Percentiles rank a stretch among this genome's conserved stretches.
Evolutionary conservation across 1,284 basidiomycete genomes (phyloP).

Genomic region (Rhodotorula sp.): DNA sequence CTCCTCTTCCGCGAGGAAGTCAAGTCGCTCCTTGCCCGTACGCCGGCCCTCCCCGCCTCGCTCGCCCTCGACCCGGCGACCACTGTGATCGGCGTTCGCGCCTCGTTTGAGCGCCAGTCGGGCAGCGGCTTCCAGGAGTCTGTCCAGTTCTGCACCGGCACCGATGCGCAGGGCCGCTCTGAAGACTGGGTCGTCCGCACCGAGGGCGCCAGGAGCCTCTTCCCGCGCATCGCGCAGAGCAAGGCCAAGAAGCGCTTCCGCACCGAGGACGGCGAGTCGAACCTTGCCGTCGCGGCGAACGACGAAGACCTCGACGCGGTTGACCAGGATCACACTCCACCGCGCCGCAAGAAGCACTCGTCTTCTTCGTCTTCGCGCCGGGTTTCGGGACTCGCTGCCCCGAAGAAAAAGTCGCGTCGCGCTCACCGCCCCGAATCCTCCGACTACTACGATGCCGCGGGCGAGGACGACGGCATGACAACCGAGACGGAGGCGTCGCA

Average conservation of each 20-base stretch:
- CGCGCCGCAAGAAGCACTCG: not conserved
- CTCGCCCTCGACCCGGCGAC: slow-evolving; percentile 1
- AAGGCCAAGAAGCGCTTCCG: slow-evolving; percentile 21
- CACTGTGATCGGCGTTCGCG: slow-evolving; percentile 9
- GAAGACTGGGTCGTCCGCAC: slow-evolving; percentile 21
- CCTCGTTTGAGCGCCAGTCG: slow-evolving; percentile 15
- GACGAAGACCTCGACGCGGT: not conserved
- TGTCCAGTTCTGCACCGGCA: slow-evolving; percentile 9
- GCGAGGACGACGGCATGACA: slow-evolving; percentile 13
- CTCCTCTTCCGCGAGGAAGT: slow-evolving; percentile 28
- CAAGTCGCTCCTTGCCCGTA: slow-evolving; percentile 3
- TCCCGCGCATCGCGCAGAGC: slow-evolving; percentile 13
- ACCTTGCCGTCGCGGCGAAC: not conserved
- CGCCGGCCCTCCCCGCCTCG: slow-evolving; percentile 8
- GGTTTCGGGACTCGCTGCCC: not conserved
- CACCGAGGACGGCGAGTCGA: not conserved
- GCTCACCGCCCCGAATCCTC: not conserved
- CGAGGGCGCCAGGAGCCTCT: slow-evolving; percentile 24
- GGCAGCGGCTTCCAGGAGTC: slow-evolving; percentile 12
- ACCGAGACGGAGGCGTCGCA: slow-evolving; percentile 18
- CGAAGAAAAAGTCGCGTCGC: slow-evolving; percentile 9
- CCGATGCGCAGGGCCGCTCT: not conserved
- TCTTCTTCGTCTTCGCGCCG: slow-evolving; percentile 1
- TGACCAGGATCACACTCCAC: not conserved
- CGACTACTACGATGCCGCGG: not conserved